Base-by-base conservation (phyloP, 1,284 basidiomycete species). In the Ceratobasidium sp. region DNA sequence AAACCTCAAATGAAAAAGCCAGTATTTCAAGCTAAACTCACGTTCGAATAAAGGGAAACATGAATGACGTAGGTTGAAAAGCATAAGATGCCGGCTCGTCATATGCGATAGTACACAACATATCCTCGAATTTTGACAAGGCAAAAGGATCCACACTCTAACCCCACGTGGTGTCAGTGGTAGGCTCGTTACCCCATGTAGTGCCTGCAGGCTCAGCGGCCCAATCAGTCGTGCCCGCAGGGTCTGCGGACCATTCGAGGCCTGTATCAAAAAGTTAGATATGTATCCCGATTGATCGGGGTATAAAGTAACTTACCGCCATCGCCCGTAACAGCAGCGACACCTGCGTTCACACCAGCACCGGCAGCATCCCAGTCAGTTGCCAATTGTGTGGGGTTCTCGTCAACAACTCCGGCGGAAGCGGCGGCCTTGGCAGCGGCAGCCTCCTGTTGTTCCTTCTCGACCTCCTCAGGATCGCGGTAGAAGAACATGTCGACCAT, bases 401-500 rank as follows among this genome's bases (percentile, higher is more conserved):
- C 83, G 61, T 82, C 80, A 71, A 80, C 82, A 78, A 88, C 88
- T 78, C 87, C 89, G 79, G 86, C 87, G 79, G 88, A 88, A 77
- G 88, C 88, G 61, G 90, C 88, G 78, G 88, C 87, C 85, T 94
- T 95, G 80, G 93, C 94, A 81, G 93, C 91, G 62, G 94, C 93
- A 86, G 96, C 95, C 84, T 96, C 95, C 84, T 94, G 91, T 82
- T 95, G 93, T 87, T 98, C 96, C 86, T 94, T 95, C 91, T 98
- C 97, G 81, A 98, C 93, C 88, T 99, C 97, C 85, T 99, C 97
- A 79, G 97, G 96, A 88, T 99, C 97, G 83, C 97, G 95, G 92
- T 99, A 99, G 93, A 99, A 99, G 95, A 98, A 99, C 95, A 99
- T 96, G 88, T 99, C 97, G 82, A 97, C 95, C 93, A 99, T 98